phyloP scores from a whole-genome alignment of 345 rosid species.

The Eucalyptus tenuipes region DNA sequence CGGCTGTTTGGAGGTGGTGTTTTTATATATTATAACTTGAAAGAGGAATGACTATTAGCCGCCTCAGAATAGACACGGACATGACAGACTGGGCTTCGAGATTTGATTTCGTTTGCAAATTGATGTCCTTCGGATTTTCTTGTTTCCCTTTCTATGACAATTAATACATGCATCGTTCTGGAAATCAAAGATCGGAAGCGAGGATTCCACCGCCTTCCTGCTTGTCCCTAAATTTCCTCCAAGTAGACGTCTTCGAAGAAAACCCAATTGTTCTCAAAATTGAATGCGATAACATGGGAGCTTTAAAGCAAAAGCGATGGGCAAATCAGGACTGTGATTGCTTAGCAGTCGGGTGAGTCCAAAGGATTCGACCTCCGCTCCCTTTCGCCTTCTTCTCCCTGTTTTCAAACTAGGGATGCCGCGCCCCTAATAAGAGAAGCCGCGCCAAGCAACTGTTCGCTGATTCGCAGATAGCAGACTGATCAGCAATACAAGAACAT shows the following conservation, averaged over 20 bases:
- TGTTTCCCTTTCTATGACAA: neutral
- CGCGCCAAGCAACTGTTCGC: neutral
- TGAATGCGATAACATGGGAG: rapidly evolving
- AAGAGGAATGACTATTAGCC: rapidly evolving
- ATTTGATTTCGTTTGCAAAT: neutral
- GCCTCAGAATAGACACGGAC: neutral
- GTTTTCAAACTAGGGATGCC: neutral
- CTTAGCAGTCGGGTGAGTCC: neutral
- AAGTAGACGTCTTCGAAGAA: neutral
- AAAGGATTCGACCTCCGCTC: neutral
- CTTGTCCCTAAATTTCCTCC: neutral
- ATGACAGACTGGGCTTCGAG: neutral
- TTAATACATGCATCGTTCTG: neutral
- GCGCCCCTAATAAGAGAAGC: neutral
- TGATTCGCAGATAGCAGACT: neutral
- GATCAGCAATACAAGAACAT: neutral
- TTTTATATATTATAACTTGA: neutral
- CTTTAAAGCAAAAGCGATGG: neutral
- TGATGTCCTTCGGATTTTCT: neutral
- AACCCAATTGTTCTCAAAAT: neutral
- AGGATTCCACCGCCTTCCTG: neutral
- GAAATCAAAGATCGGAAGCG: neutral
- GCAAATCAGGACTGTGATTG: neutral
- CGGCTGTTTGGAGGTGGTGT: neutral
- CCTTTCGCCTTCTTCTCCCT: neutral